A percentile compares a stretch with the other conserved stretches of the same genome.
These are phyloP conservation scores for Annulohypoxylon bovei DNA, from an alignment of 495 filamentous ascomycete genomes.

Conservation along the genomic window DNA sequence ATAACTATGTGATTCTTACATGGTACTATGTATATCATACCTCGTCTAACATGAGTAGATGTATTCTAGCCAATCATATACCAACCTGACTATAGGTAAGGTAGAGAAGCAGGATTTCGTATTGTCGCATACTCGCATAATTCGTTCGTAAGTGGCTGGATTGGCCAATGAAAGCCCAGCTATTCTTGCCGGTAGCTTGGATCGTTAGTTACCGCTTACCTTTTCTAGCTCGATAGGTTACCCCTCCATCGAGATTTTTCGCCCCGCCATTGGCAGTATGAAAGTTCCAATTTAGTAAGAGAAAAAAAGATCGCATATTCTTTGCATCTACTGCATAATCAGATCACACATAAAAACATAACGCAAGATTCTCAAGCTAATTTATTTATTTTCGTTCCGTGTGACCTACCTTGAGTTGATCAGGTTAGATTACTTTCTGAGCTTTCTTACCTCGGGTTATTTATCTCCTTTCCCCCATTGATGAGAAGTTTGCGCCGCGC, in stretches of 20 bases:
- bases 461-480: conserved; percentile 2
- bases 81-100: background rate
- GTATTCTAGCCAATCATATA: background rate
- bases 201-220: conserved; percentile 16
- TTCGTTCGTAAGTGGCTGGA: background rate
- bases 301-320: conserved; percentile 7
- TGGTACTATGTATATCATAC: background rate
- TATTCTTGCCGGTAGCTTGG: background rate
- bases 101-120: background rate
- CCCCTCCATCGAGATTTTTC: conserved; percentile 35
- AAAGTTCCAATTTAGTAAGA: conserved; percentile 19
- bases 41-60: background rate
- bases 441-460: conserved; percentile 15
- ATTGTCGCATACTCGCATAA: background rate
- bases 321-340: conserved; percentile 3
- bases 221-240: conserved; percentile 16
- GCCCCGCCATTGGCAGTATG: conserved; percentile 31
- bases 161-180: conserved; percentile 14
- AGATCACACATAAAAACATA: conserved; percentile 14
- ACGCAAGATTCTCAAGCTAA: conserved; percentile 8
- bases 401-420: conserved; percentile 14
- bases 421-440: conserved; percentile 13
- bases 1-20: background rate
- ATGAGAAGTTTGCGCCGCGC: conserved; percentile 10
- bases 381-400: conserved; percentile 19